Evolutionary conservation across 2,329 filamentous ascomycete species (phyloP).

Genomic region (Simplicillium aogashimaense): DNA sequence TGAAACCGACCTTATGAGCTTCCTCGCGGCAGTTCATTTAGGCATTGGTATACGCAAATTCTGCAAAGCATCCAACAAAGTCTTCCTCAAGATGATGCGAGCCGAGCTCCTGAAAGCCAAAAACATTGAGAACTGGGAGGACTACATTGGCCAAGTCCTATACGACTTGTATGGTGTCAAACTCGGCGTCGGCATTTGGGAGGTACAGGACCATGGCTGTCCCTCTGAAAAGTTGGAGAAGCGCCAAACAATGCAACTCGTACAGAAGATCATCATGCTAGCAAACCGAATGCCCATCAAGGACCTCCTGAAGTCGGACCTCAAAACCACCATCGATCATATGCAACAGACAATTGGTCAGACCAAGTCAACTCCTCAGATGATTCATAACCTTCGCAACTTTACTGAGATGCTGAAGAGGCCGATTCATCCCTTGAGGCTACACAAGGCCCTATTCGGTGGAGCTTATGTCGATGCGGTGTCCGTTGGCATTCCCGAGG

Average conservation of each 20-base stretch:
- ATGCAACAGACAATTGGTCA: slow-evolving; percentile 80
- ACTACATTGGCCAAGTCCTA: slow-evolving; percentile 76
- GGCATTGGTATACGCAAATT: slow-evolving; percentile 74
- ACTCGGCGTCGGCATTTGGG: slow-evolving; percentile 56
- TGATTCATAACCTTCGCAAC: slow-evolving; percentile 80
- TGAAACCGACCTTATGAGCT: slow-evolving; percentile 66
- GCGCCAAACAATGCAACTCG: slow-evolving; percentile 67
- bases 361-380: slow-evolving; percentile 67
- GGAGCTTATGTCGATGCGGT: slow-evolving; percentile 65
- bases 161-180: slow-evolving; percentile 77
- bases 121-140: slow-evolving; percentile 72
- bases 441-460: slow-evolving; percentile 76
- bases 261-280: slow-evolving; percentile 75
- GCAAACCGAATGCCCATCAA: slow-evolving; percentile 80
- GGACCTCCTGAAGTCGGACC: slow-evolving; percentile 81
- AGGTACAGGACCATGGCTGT: slow-evolving; percentile 72
- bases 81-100: slow-evolving; percentile 83
- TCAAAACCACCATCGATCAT: slow-evolving; percentile 84
- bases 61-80: slow-evolving; percentile 77
- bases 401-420: slow-evolving; percentile 74
- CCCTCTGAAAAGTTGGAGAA: slow-evolving; percentile 68
- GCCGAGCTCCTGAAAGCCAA: slow-evolving; percentile 71
- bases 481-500: slow-evolving; percentile 57
- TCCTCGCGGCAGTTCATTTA: slow-evolving; percentile 72
- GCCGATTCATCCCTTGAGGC: slow-evolving; percentile 68